Conservation (phyloP, 495 filamentous ascomycete genomes). For the Pyrenula massariospora region DNA sequence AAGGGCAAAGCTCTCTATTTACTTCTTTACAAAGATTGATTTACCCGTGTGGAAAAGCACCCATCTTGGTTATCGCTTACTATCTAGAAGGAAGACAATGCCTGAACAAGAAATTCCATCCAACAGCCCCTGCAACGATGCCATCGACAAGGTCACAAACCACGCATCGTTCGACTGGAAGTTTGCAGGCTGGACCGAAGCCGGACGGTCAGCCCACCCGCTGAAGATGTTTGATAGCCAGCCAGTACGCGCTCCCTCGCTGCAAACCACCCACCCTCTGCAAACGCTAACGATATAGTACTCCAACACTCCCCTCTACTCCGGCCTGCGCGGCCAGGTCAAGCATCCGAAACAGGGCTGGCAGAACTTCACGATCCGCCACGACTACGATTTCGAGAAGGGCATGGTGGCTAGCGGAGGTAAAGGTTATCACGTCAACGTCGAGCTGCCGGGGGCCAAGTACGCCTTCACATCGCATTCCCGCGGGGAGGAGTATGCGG, state of each 20-base stretch:
- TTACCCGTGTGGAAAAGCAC: too few relatives aligned
- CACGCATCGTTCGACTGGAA: background rate
- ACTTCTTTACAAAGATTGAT: too few relatives aligned
- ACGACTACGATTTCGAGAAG: background rate
- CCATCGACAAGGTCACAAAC: background rate
- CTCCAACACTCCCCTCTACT: background rate
- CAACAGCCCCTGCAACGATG: background rate
- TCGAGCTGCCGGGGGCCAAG: background rate
- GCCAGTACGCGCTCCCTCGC: background rate
- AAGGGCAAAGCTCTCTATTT: too few relatives aligned
- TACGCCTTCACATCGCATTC: background rate
- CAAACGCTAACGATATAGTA: background rate
- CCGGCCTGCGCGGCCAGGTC: background rate
- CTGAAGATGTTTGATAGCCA: background rate
- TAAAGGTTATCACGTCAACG: background rate
- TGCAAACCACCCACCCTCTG: background rate
- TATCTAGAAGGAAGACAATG: too few relatives aligned
- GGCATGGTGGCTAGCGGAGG: background rate
- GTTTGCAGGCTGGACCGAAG: background rate
- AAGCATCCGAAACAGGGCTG: background rate
- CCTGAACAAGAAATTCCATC: background rate
- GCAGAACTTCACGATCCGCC: background rate
- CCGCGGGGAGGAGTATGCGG: background rate
- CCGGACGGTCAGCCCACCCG: background rate
- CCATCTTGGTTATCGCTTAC: too few relatives aligned